Evolutionary conservation across 78 protist genomes (phyloP).

Genomic region (Salpingoeca rosetta): DNA sequence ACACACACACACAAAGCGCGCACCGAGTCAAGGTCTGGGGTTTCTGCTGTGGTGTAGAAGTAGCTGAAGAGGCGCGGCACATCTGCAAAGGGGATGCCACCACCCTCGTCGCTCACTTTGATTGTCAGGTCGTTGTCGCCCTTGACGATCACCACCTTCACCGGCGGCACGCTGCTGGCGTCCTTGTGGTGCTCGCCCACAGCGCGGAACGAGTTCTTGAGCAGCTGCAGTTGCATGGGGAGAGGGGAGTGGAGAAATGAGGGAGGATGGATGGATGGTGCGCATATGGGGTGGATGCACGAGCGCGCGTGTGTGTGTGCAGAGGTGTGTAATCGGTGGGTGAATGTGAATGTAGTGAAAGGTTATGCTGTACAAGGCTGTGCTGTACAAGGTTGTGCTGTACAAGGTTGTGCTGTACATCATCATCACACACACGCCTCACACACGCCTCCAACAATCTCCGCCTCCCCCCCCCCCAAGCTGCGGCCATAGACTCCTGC

Average conservation of each 20-base stretch:
- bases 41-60: slow-evolving; percentile 35
- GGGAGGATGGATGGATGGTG: too few relatives aligned
- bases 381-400: too few relatives aligned
- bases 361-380: too few relatives aligned
- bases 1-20: too few relatives aligned
- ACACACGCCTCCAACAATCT: too few relatives aligned
- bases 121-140: slow-evolving; percentile 46
- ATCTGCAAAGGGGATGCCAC: slow-evolving; percentile 48
- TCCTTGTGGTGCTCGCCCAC: background rate
- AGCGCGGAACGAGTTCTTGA: slow-evolving; percentile 47
- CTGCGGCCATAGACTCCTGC: background rate
- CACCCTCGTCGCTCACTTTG: slow-evolving; percentile 53
- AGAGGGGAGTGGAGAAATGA: slow-evolving; percentile 37
- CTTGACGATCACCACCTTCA: slow-evolving; percentile 21
- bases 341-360: too few relatives aligned
- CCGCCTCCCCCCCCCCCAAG: background rate
- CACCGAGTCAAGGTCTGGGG: background rate
- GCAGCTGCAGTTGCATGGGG: slow-evolving; percentile 26
- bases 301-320: too few relatives aligned
- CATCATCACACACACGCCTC: too few relatives aligned
- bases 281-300: too few relatives aligned
- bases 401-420: too few relatives aligned
- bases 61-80: slow-evolving; percentile 34
- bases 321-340: too few relatives aligned
- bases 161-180: background rate